These are phyloP conservation scores for Stylosanthes scabra DNA, from an alignment of 331 rosid species.

Conservation along the genomic window DNA sequence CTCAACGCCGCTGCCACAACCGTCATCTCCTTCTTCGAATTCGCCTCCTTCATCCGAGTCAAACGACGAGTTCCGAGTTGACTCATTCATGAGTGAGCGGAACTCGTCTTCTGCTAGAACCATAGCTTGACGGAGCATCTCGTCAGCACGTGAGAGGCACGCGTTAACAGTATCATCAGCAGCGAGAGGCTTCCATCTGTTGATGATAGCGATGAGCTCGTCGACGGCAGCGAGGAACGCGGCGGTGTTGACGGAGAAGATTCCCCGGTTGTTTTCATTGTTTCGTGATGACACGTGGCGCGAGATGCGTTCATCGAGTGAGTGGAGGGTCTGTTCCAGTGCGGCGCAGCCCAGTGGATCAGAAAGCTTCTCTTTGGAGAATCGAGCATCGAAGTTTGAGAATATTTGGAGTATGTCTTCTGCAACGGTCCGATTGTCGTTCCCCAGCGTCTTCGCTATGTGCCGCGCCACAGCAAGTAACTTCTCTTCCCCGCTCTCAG, in stretches of 20 bases:
- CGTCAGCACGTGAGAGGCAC: slow-evolving; percentile 2
- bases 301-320: background rate
- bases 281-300: background rate
- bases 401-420: background rate
- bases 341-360: slow-evolving; percentile 12
- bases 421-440: background rate
- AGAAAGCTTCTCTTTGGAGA: background rate
- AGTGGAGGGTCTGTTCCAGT: background rate
- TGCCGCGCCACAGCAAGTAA: slow-evolving; percentile 9
- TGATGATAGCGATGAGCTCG: background rate
- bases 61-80: background rate
- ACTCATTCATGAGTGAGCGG: background rate
- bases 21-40: background rate
- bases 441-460: slow-evolving; percentile 11
- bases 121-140: background rate
- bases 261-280: background rate
- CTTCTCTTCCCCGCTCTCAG: slow-evolving; percentile 4
- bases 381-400: background rate
- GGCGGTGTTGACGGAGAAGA: background rate
- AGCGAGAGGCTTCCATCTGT: background rate
- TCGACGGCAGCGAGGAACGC: background rate
- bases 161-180: background rate
- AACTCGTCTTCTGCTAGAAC: background rate
- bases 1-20: background rate
- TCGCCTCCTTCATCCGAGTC: background rate